Conservation (phyloP, 139 green algal genomes). For the Limnomonas spitsbergensis region DNA sequence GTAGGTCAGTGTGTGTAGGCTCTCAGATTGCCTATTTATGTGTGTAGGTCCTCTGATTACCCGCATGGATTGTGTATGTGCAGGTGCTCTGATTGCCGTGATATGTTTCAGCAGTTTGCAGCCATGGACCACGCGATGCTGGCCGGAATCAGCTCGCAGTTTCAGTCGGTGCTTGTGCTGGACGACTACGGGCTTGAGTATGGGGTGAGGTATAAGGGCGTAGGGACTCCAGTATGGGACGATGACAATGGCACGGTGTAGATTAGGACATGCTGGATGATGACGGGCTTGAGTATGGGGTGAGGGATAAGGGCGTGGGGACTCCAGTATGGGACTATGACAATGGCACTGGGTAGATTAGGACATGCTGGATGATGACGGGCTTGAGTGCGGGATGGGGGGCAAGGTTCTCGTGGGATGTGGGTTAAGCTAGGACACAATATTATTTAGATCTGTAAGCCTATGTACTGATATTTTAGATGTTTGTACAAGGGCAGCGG, state of each 20-base stretch:
- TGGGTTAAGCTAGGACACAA: too few relatives aligned
- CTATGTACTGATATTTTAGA: too few relatives aligned
- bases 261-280: conserved; percentile 32
- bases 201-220: conserved; percentile 15
- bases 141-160: conserved; percentile 22
- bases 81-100: conserved; percentile 32
- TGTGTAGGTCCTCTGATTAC: not conserved
- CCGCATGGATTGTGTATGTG: not conserved
- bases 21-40: too few relatives aligned
- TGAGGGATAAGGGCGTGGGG: too few relatives aligned
- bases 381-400: too few relatives aligned
- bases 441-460: too few relatives aligned
- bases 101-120: conserved; percentile 16
- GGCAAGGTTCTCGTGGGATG: too few relatives aligned
- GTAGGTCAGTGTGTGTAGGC: too few relatives aligned
- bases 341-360: not conserved
- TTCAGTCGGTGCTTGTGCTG: conserved; percentile 29
- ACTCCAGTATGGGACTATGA: too few relatives aligned
- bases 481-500: too few relatives aligned
- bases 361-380: not conserved
- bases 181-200: conserved; percentile 27
- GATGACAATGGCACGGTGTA: too few relatives aligned
- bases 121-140: conserved; percentile 7
- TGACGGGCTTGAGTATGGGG: conserved; percentile 17
- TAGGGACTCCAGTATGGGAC: too few relatives aligned